Base-by-base conservation (phyloP, 495 filamentous ascomycete species). In the Staphylotrichum longicolle region DNA sequence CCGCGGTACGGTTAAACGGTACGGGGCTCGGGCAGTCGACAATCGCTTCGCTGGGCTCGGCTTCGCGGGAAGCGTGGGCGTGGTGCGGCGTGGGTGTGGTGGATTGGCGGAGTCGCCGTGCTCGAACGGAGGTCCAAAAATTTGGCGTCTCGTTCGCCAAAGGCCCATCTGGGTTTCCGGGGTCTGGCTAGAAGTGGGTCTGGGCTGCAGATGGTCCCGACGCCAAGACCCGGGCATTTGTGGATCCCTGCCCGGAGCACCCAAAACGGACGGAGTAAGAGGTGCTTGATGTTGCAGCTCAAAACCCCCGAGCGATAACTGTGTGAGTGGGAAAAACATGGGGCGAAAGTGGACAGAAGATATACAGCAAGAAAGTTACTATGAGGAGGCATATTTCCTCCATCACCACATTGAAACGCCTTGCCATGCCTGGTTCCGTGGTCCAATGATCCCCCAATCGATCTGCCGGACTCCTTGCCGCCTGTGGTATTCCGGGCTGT, bases 381-480 rank as follows among this genome's bases (percentile, higher is more conserved):
- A 7, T 7, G 27, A 4, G 41, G 12, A 15, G 1, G 32, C 3
- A 8, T 30, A 30, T 37, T 53, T 27, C 32, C 7, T 60, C 5
- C 32, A 11, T 49, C 9, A 52, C 41, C 32, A n/a, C 55, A n/a
- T 4, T 41, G 40, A 58, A 62, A 63, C 61, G 55, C 61, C 55
- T 42, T 54, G 48, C 41, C n/a, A 41, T 59, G 61, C 27, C 47
- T 32, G 20, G 20, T 32, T 42, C 34, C n/a, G 34, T 6, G 10
- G 37, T 39, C 37, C 37, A 6, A 6, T 39, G 37, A 39, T 6
- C 37, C 37, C 10, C 6, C 6, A 0, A 39, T 27, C 46, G 9
- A 30, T 50, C 30, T 20, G 40, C 46, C 45, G n/a, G 37, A 37
- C 39, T 34, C 47, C 57, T 2, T 58, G 20, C 47, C 11, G 20